These are phyloP conservation scores for Venturia aucupariae DNA, from an alignment of 2,329 filamentous ascomycete genomes.

Conservation along the genomic window DNA sequence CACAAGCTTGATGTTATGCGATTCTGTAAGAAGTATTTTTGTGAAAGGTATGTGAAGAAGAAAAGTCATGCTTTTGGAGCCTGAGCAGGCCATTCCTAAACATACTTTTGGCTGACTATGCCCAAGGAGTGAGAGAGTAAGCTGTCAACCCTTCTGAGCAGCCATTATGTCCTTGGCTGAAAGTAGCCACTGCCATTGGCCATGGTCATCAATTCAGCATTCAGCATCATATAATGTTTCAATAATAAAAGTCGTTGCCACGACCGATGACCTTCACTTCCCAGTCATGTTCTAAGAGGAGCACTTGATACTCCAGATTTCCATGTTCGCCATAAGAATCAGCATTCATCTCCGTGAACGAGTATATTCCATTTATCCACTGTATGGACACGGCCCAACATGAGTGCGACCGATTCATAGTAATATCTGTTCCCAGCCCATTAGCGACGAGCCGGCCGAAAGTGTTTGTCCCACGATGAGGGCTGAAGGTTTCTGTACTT, in stretches of 20 bases:
- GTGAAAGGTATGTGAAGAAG: not conserved
- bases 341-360: not conserved
- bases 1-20: not conserved
- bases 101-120: not conserved
- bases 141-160: not conserved
- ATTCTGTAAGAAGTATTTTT: not conserved
- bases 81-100: not conserved
- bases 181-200: not conserved
- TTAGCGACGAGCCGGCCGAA: too few relatives aligned
- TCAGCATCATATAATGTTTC: too few relatives aligned
- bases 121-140: not conserved
- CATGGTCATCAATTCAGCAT: not conserved
- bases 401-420: not conserved
- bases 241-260: too few relatives aligned
- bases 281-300: not conserved
- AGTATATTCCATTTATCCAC: not conserved
- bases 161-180: not conserved
- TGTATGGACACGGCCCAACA: not conserved
- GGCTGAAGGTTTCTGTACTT: not conserved
- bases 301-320: not conserved
- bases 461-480: too few relatives aligned
- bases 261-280: not conserved
- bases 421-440: not conserved
- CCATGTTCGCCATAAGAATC: not conserved
- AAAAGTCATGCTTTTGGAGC: not conserved